These are phyloP conservation scores for Penicillium digitatum DNA, from an alignment of 2,329 filamentous ascomycete species.

Conservation along the genomic window DNA sequence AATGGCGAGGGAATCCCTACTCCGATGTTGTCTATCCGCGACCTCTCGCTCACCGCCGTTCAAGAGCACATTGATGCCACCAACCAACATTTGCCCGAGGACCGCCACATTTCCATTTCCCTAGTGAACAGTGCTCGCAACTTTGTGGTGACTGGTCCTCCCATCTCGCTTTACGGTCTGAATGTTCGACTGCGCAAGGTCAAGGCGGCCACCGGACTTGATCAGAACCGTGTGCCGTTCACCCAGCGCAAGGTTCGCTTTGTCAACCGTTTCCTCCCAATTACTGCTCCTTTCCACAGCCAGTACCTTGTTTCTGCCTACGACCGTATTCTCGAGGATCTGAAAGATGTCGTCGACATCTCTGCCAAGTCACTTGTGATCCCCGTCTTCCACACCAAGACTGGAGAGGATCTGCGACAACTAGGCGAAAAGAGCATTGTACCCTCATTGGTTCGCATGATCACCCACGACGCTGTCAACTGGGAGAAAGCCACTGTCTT, in stretches of 20 bases:
- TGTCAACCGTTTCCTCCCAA: conserved; percentile 92
- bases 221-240: conserved; percentile 90
- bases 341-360: conserved; percentile 77
- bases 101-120: conserved; percentile 91
- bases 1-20: conserved; percentile 93
- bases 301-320: conserved; percentile 82
- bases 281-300: conserved; percentile 98
- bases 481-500: conserved; percentile 96
- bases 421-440: conserved; percentile 73
- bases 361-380: conserved; percentile 70
- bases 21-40: conserved; percentile 95
- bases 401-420: conserved; percentile 74
- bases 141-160: conserved; percentile 92
- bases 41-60: conserved; percentile 80
- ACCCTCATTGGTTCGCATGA: conserved; percentile 81
- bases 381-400: conserved; percentile 85
- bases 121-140: conserved; percentile 96
- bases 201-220: conserved; percentile 93
- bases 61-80: conserved; percentile 96
- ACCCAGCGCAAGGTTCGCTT: conserved; percentile 96
- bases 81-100: conserved; percentile 89
- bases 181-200: conserved; percentile 94
- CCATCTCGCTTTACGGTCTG: conserved; percentile 91
- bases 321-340: conserved; percentile 76
- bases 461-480: conserved; percentile 88